Evolutionary conservation across 2,329 filamentous ascomycete genomes (phyloP), one percentile per base, ranked within the genome.

Genomic region (Pestalotiopsis sp.): DNA sequence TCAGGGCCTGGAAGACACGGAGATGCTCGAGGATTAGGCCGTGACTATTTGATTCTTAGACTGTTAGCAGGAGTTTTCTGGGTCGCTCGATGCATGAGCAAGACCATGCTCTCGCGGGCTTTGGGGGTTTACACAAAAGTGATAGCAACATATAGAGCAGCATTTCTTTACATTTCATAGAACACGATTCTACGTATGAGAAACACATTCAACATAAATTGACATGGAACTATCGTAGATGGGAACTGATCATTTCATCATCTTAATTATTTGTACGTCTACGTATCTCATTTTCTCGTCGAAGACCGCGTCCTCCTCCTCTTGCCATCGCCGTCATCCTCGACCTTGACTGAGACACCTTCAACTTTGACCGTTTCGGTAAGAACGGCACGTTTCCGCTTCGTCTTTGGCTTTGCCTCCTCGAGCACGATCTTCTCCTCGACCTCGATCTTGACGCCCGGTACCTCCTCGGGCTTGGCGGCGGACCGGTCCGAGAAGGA

Each of bases 401-500:
- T 66, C 17, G 64, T 23, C 36, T 38, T 52, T 23, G 52, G 52
- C 13, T n/a, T 38, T 17, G 68, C 9, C 11, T 75, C 65, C 31
- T 39, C 17, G 36, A 66, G 12, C 20, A 23, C 39, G 14, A 66
- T 68, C 25, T 76, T 73, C 4, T 78, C 72, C 66, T 76, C 73
- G 5, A 74, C 57, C 61, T 79, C 73, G 14, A 77, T 68, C 66
- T 79, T 77, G 39, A 78, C 70, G 7, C 73, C 73, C 0, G 31
- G 31, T 25, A 71, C 69, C 0, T 68, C 65, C 62, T 77, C 72
- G 7, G 68, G 20, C 64, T 76, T 74, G 25, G 85, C 82, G 60
- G 83, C 80, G 68, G 86, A 83, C 25, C 87, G 86, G 72, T 93
- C 92, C 0, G 94, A 91, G 76, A 98, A 98, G 0, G 93, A 89